These are phyloP conservation scores for Leccinum disarticulatum DNA, from an alignment of 768 basidiomycete genomes.

Conservation along the genomic window DNA sequence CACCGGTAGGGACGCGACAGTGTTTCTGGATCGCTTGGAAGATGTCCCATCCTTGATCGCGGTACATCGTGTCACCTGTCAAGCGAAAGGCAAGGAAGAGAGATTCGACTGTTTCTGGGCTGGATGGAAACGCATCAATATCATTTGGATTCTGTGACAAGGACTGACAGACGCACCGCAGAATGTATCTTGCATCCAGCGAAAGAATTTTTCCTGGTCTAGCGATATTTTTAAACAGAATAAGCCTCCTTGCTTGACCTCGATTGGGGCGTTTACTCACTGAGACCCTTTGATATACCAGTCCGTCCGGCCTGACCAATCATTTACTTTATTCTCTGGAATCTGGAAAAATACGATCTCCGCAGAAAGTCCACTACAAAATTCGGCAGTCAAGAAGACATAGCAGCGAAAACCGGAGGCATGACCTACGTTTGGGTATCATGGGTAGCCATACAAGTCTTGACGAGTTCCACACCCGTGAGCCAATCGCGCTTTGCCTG, in stretches of 20 bases:
- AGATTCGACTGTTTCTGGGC: constrained; percentile 93
- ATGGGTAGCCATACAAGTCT: constrained; percentile 86
- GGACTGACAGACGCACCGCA: constrained; percentile 50
- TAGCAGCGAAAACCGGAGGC: not conserved
- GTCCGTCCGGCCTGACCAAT: constrained; percentile 46
- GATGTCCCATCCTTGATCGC: constrained; percentile 84
- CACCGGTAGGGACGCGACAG: constrained; percentile 74
- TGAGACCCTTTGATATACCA: constrained; percentile 91
- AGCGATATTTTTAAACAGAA: not conserved
- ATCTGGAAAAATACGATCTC: constrained; percentile 88
- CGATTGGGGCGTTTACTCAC: constrained; percentile 36
- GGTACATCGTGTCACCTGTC: constrained; percentile 80
- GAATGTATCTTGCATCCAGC: constrained; percentile 91
- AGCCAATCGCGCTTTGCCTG: constrained; percentile 76
- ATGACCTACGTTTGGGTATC: constrained; percentile 73
- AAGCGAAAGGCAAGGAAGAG: constrained; percentile 90
- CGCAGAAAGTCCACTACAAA: constrained; percentile 72
- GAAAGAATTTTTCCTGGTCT: constrained; percentile 34
- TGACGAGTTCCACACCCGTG: constrained; percentile 75
- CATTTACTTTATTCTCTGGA: constrained; percentile 52
- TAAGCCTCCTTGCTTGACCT: constrained; percentile 1
- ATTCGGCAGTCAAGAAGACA: not conserved
- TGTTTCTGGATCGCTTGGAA: constrained; percentile 88
- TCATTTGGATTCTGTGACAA: not conserved
- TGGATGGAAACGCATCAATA: constrained; percentile 24